Percentiles rank a stretch among this genome's conserved stretches.
These are phyloP conservation scores for Hericium coralloides DNA, from an alignment of 768 basidiomycete genomes.

Conservation along the genomic window DNA sequence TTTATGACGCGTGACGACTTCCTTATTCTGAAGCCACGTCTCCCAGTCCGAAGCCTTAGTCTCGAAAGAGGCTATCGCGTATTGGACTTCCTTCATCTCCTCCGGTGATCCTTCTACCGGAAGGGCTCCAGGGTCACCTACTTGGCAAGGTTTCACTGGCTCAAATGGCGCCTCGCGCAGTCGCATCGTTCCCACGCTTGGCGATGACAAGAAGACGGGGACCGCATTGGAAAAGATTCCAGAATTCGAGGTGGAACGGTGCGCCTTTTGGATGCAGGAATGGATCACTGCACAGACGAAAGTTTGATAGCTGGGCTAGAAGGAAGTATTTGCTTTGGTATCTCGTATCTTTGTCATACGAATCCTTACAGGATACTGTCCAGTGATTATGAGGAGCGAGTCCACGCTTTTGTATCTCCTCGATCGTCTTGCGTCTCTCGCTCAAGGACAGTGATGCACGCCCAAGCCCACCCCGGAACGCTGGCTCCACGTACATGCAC, in stretches of 20 bases:
- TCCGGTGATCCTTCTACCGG: conserved; percentile 12
- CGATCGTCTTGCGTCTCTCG: too few species aligned
- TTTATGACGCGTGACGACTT: too few species aligned
- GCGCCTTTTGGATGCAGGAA: background rate
- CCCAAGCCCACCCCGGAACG: too few species aligned
- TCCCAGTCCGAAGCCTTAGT: conserved; percentile 28
- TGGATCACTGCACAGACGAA: background rate
- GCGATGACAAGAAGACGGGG: background rate
- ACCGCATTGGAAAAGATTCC: background rate
- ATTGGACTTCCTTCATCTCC: conserved; percentile 36
- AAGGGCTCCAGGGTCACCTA: background rate
- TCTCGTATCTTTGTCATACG: too few species aligned
- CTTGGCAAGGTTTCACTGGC: background rate
- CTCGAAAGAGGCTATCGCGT: conserved; percentile 31
- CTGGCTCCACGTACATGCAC: too few species aligned
- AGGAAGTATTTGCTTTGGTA: too few species aligned
- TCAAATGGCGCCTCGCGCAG: background rate
- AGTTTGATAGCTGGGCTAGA: background rate
- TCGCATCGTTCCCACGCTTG: background rate
- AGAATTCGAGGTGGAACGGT: background rate
- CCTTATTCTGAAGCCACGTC: background rate
- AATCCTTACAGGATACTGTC: too few species aligned
- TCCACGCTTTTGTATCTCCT: too few species aligned
- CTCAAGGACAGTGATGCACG: too few species aligned
- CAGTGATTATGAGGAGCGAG: too few species aligned